Evolutionary conservation across 371 early-diverging fungal species (phyloP).

Genomic region (Pancytospora philotis): DNA sequence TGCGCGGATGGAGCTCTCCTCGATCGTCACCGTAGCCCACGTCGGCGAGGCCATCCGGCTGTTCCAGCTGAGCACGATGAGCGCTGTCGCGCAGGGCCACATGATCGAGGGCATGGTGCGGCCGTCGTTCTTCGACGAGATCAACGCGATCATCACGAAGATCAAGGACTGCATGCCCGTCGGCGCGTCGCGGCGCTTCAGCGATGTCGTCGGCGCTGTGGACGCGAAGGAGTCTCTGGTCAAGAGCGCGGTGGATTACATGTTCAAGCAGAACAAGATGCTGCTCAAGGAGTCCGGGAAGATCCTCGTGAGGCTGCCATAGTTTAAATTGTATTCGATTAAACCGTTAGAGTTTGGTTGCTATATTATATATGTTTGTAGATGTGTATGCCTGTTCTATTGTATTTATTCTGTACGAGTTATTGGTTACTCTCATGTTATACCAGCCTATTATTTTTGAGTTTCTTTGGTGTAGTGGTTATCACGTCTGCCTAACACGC

Average conservation of each 20-base stretch:
- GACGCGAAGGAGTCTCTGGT: conserved; percentile 39
- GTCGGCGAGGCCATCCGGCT: conserved; percentile 94
- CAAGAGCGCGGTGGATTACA: conserved; percentile 51
- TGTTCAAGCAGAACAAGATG: conserved; percentile 57
- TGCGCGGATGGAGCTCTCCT: conserved; percentile 85
- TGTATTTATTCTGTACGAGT: not conserved
- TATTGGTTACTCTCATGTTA: not conserved
- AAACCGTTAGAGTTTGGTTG: too few species aligned
- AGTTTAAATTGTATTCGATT: conserved; percentile 10
- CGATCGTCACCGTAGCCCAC: conserved; percentile 72
- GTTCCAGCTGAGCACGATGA: conserved; percentile 91
- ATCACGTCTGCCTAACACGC: conserved; percentile 41
- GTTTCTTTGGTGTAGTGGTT: conserved; percentile 39
- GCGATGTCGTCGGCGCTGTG: conserved; percentile 32
- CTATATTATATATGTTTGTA: too few species aligned
- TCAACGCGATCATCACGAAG: conserved; percentile 41
- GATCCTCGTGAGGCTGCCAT: conserved; percentile 52
- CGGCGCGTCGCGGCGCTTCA: conserved; percentile 45
- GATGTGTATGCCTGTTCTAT: not conserved
- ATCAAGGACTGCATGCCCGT: conserved; percentile 55
- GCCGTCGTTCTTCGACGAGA: conserved; percentile 43
- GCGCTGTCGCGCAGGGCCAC: conserved; percentile 64
- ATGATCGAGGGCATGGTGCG: conserved; percentile 59
- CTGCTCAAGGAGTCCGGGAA: conserved; percentile 49
- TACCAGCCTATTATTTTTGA: conserved; percentile 8